Evolutionary conservation across 2,329 filamentous ascomycete species (phyloP).

Genomic region (Colletotrichum viniferum): DNA sequence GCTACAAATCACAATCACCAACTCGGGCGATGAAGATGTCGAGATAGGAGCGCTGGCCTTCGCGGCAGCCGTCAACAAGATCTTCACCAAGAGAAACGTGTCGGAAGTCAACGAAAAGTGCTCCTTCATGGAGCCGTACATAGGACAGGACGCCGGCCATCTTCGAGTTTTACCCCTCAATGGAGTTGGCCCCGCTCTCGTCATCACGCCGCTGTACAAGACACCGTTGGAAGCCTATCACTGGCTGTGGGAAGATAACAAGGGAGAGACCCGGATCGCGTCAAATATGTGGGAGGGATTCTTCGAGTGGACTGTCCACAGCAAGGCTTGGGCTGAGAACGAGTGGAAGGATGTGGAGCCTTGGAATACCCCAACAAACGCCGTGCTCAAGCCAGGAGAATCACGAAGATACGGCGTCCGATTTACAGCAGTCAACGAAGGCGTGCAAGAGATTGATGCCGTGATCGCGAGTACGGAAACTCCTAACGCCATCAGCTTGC

Average conservation of each 20-base stretch:
- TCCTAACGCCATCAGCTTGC: constrained; percentile 55
- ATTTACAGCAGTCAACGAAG: constrained; percentile 49
- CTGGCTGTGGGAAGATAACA: constrained; percentile 50
- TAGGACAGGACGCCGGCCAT: constrained; percentile 62
- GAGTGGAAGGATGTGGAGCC: constrained; percentile 54
- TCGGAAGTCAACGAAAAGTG: constrained; percentile 53
- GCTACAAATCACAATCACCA: constrained; percentile 55
- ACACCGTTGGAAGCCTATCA: constrained; percentile 57
- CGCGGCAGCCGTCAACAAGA: constrained; percentile 65
- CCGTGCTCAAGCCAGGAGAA: constrained; percentile 53
- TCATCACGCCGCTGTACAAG: constrained; percentile 55
- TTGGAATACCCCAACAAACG: constrained; percentile 64
- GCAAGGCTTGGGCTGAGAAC: constrained; percentile 57
- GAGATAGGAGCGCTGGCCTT: constrained; percentile 63
- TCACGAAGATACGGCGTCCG: constrained; percentile 52
- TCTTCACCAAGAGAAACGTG: constrained; percentile 57
- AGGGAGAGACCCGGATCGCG: constrained; percentile 45
- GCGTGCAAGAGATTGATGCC: constrained; percentile 51
- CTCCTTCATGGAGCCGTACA: constrained; percentile 61
- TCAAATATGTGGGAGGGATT: constrained; percentile 64
- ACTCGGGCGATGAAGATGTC: constrained; percentile 40
- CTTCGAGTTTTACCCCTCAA: constrained; percentile 54
- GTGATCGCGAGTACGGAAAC: constrained; percentile 45
- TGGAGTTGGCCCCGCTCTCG: constrained; percentile 55
- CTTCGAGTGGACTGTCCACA: constrained; percentile 63